Base-by-base conservation (phyloP, 2,329 filamentous ascomycete genomes). In the Botryosphaeria agaves region DNA sequence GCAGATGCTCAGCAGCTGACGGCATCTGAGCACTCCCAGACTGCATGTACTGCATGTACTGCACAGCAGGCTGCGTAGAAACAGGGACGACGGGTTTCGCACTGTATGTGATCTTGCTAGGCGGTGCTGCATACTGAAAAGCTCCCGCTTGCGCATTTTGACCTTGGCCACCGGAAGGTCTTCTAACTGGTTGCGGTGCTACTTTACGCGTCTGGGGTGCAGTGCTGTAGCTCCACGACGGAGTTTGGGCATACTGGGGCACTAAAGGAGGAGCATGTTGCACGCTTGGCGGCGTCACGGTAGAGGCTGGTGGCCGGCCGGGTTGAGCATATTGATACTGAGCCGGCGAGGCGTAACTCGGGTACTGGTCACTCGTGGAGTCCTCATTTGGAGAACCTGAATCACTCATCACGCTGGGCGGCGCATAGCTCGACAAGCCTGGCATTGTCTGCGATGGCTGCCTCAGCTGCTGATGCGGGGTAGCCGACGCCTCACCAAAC, bases 301-400 rank as follows among this genome's bases (percentile, higher is more conserved):
- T 8, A n/a, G 26, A 27, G 5, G n/a, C 26, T 27, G n/a, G 5
- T 14, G 12, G 8, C 9, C 16, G 11, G 11, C 9, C 2, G n/a
- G 15, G 4, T 14, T 27, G 26, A 2, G 26, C 2, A 5, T 29
- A 32, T 11, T 29, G 32, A 30, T 44, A 41, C 18, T 32, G 26
- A 26, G 30, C 19, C 24, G 36, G 36, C 20, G 9, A 18, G 21
- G 18, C 26, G n/a, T n/a, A n/a, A n/a, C n/a, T n/a, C n/a, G n/a
- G n/a, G n/a, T n/a, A n/a, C 29, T 28, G 14, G 11, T 45, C 34
- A 35, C 53, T 59, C 20, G 48, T 52, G 2, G 57, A 55, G 4
- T 57, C 45, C 36, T 62, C 50, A 30, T 58, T 42, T 8, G 55
- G 57, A 17, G 57, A 57, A 15, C 46, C 42, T 35, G 55, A 61